A percentile compares a stretch with the other conserved stretches of the same genome.
Evolutionary conservation across 345 rosid species (phyloP).

Genomic region (Arabis hirsuta): DNA sequence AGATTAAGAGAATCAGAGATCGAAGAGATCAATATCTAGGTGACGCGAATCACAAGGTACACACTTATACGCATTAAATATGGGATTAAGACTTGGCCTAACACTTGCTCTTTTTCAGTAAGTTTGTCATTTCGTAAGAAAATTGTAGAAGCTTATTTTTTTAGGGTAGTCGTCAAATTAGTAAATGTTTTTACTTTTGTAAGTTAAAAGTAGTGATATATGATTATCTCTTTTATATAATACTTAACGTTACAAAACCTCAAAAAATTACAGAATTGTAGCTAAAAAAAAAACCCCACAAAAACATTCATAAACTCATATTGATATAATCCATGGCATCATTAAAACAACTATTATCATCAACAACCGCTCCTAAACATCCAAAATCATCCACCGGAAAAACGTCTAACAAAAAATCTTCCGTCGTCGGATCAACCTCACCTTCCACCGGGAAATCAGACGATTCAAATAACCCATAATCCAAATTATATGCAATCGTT

Average conservation of each 20-base stretch:
- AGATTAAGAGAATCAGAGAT: too few relatives aligned
- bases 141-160: too few relatives aligned
- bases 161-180: too few relatives aligned
- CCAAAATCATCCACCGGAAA: neutral
- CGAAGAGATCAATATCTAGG: too few relatives aligned
- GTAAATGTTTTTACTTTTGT: too few relatives aligned
- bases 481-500: neutral
- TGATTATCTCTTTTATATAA: too few relatives aligned
- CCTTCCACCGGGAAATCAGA: neutral
- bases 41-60: too few relatives aligned
- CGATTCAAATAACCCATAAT: neutral
- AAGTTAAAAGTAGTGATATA: too few relatives aligned
- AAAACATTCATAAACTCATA: neutral
- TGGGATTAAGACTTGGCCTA: too few relatives aligned
- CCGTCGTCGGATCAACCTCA: neutral
- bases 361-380: neutral
- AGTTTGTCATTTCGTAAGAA: too few relatives aligned
- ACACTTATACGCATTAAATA: too few relatives aligned
- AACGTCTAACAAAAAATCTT: neutral
- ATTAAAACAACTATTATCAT: slow-evolving; percentile 5
- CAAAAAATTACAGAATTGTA: neutral
- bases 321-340: neutral
- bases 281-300: neutral
- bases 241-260: slow-evolving; percentile 4
- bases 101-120: too few relatives aligned